Percentiles rank a stretch among this genome's conserved stretches.
Conservation (phyloP, 331 rosid species). For the Prunus yedoensis region DNA sequence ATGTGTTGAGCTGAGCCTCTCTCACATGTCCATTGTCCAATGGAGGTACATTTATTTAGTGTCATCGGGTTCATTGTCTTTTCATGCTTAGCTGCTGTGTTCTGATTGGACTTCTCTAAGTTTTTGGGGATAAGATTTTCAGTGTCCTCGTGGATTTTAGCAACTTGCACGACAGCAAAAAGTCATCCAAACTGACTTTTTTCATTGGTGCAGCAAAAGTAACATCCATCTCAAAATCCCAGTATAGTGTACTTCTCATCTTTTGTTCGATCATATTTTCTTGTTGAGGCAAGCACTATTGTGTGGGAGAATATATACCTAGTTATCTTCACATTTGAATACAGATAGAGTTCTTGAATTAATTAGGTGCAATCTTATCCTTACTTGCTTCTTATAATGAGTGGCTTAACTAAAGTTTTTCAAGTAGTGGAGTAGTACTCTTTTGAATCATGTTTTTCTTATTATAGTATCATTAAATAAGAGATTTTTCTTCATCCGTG, state of each 20-base stretch:
- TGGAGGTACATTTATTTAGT: background rate
- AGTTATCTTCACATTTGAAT: background rate
- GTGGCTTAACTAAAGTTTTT: background rate
- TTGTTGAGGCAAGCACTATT: background rate
- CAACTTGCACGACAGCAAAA: slow-evolving; percentile 18
- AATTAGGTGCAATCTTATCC: background rate
- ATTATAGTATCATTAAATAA: too few relatives aligned
- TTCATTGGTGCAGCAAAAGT: slow-evolving; percentile 14
- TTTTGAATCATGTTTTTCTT: background rate
- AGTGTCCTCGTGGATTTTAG: slow-evolving; percentile 11
- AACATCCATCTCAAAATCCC: slow-evolving; percentile 16
- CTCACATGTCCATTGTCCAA: background rate
- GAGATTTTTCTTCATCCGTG: background rate
- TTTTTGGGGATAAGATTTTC: slow-evolving; percentile 25
- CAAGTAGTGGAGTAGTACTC: background rate
- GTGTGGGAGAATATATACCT: background rate
- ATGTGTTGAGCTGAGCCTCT: background rate
- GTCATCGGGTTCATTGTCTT: slow-evolving; percentile 25
- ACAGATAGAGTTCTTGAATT: background rate
- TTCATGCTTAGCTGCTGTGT: slow-evolving; percentile 32
- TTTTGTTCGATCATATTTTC: background rate
- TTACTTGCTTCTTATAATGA: background rate
- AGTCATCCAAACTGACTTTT: slow-evolving; percentile 7
- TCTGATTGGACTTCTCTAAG: slow-evolving; percentile 22
- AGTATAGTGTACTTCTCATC: background rate